Evolutionary conservation across 2,329 filamentous ascomycete genomes (phyloP), one percentile per base, ranked within the genome.

Genomic region (Raffaelea albimanens): DNA sequence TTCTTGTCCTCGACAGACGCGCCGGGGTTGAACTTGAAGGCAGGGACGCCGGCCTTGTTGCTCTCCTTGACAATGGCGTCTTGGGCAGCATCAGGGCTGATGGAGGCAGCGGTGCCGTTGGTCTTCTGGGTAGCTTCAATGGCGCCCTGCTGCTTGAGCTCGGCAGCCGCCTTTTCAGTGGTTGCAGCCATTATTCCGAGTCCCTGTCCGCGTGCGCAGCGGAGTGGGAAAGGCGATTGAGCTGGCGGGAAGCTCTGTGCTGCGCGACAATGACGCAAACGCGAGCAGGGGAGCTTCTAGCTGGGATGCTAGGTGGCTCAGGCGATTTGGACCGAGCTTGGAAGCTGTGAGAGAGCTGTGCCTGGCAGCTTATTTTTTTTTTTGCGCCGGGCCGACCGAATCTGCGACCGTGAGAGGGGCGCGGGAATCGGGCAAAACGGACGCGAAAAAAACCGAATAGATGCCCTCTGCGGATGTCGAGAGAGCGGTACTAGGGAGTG

Each of bases 21-120:
- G 70, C 95, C 69, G 1, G 93, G 88, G 61, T 98, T 78, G 68
- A 97, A 98, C 52, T 82, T 78, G 62, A 86, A 93, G 53, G 88
- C 90, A 25, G 83, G 70, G 21, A 85, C 79, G 39, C 93, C 93
- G 13, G 84, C 87, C 58, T 85, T 83, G 59, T 75, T 80, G 56
- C 87, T 87, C 63, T 95, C 82, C 46, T 86, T 72, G 22, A 95
- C 74, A 43, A 96, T 75, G 29, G 86, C 86, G 53, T 83, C 80
- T 38, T 85, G 13, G 25, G 25, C 25, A 13, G 25, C 13, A 29
- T 7, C 25, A 13, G 7, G 7, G 14, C 13, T n/a, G 18, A 33
- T n/a, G 42, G 87, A 72, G 36, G 80, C 78, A 54, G 89, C 76
- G 40, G 66, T 68, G 61, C 75, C 85, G 56, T 85, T 67, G 33